Evolutionary conservation across 139 green algal genomes (phyloP), one percentile per base, ranked within the genome.

Genomic region (Chlamydomonas sp.): DNA sequence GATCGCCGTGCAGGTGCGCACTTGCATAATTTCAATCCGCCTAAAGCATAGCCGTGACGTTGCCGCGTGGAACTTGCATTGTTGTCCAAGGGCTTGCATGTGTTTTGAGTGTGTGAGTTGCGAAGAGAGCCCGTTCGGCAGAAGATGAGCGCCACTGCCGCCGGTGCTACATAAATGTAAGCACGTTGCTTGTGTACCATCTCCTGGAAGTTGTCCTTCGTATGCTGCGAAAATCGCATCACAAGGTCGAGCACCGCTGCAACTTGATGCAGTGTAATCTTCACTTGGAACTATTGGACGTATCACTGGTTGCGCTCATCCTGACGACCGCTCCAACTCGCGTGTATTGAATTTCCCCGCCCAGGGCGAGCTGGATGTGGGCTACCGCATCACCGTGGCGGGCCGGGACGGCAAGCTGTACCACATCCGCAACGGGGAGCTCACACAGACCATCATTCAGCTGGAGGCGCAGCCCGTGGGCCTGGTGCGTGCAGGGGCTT

Each of bases 341-440:
- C 66, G 61, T 61, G 3, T 16, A 20, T 16, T 61, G 15, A 15
- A 18, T 60, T 49, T 31, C 63, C 57, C 7, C 5, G 6, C 64
- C 5, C 63, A 82, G 78, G 90, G 90, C 4, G 86, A 93, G 86
- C 82, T 94, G 84, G 90, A 96, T 67, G 91, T 93, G n/a, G 93
- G 93, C 15, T 96, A 95, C 88, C 78, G 90, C 57, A 92, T 97
- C 77, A 91, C 90, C 0, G 87, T 97, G 68, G 93, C 94, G 49
- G 91, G 90, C 14, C 91, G 94, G 31, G 91, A 96, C 90, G 94
- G 92, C 69, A 93, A 95, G 80, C 71, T 97, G 77, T 94, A 96
- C 85, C 91, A 85, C 83, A 91, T 96, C 79, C 91, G 90, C 58
- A 88, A 88, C 76, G 84, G 84, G 57, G 84, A 88, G 84, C 20